Evolutionary conservation across 2,329 filamentous ascomycete species (phyloP).

Genomic region (Eurotiales sp.): DNA sequence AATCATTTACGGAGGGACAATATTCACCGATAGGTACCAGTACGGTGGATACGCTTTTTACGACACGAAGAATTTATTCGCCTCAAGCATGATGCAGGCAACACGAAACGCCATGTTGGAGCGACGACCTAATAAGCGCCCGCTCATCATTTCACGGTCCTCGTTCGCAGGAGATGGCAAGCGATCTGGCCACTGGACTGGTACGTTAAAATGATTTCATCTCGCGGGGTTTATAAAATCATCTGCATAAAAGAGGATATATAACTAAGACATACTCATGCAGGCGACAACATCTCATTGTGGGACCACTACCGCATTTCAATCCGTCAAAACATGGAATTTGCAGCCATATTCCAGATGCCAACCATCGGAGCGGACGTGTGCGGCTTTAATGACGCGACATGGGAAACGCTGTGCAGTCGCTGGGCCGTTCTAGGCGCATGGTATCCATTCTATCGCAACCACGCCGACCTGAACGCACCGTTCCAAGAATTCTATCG

Average conservation of each 20-base stretch:
- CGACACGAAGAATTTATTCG: conserved; percentile 73
- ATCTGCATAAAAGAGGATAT: neutral
- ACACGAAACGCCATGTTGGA: conserved; percentile 63
- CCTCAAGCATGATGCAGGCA: conserved; percentile 58
- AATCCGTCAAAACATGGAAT: conserved; percentile 58
- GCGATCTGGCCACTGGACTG: conserved; percentile 52
- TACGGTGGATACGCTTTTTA: conserved; percentile 63
- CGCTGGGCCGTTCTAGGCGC: conserved; percentile 71
- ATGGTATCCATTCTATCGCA: conserved; percentile 72
- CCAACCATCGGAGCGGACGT: conserved; percentile 69
- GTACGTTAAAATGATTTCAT: no score
- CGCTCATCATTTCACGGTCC: conserved; percentile 70
- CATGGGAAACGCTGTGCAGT: conserved; percentile 66
- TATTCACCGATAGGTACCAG: conserved; percentile 62
- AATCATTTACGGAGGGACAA: conserved; percentile 51
- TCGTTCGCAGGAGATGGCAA: conserved; percentile 70
- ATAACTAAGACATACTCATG: neutral
- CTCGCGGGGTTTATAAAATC: neutral
- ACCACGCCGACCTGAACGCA: conserved; percentile 59
- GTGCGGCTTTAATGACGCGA: conserved; percentile 69
- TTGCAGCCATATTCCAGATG: conserved; percentile 63
- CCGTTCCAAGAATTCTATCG: conserved; percentile 69
- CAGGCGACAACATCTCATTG: conserved; percentile 55
- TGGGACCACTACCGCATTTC: conserved; percentile 60
- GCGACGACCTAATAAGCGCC: conserved; percentile 61